Conservation (phyloP, 2,329 filamentous ascomycete species). For the Aquanectria penicillioides region DNA sequence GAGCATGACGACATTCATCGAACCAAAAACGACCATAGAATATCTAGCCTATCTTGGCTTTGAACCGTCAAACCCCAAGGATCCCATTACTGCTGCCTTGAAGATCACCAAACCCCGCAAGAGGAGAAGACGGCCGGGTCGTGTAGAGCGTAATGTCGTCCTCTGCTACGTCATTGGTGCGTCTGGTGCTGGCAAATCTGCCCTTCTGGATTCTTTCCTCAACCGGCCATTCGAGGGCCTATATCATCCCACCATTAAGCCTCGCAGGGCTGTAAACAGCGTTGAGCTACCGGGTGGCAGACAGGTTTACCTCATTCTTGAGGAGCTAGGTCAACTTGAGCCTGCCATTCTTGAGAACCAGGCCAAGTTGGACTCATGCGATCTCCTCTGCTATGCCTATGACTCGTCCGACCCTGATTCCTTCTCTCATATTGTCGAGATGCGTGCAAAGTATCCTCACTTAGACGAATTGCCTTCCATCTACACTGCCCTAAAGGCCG, state of each 20-base stretch:
- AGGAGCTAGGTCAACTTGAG: slow-evolving; percentile 95
- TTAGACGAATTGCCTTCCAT: slow-evolving; percentile 91
- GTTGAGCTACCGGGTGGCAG: slow-evolving; percentile 96
- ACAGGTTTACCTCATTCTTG: slow-evolving; percentile 95
- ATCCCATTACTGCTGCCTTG: slow-evolving; percentile 82
- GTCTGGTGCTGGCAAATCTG: slow-evolving; percentile 87
- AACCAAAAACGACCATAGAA: slow-evolving; percentile 92
- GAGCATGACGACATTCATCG: slow-evolving; percentile 99
- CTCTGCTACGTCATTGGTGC: slow-evolving; percentile 92
- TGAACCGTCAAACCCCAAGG: slow-evolving; percentile 80
- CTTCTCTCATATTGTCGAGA: slow-evolving; percentile 87
- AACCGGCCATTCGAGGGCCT: slow-evolving; percentile 85
- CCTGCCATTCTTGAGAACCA: slow-evolving; percentile 93
- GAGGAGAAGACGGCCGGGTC: slow-evolving; percentile 80
- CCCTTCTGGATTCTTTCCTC: slow-evolving; percentile 89
- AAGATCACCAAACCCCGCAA: slow-evolving; percentile 95
- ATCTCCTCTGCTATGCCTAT: slow-evolving; percentile 94
- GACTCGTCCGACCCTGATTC: slow-evolving; percentile 97
- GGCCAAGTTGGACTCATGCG: slow-evolving; percentile 89
- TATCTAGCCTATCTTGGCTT: slow-evolving; percentile 98
- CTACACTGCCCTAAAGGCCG: slow-evolving; percentile 93
- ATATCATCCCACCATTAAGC: slow-evolving; percentile 95
- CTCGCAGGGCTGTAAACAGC: slow-evolving; percentile 91
- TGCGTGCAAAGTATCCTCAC: slow-evolving; percentile 82
- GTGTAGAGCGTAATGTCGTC: slow-evolving; percentile 94